These are phyloP conservation scores for Fusarium compactum DNA, from an alignment of 2,329 filamentous ascomycete species.

Conservation along the genomic window DNA sequence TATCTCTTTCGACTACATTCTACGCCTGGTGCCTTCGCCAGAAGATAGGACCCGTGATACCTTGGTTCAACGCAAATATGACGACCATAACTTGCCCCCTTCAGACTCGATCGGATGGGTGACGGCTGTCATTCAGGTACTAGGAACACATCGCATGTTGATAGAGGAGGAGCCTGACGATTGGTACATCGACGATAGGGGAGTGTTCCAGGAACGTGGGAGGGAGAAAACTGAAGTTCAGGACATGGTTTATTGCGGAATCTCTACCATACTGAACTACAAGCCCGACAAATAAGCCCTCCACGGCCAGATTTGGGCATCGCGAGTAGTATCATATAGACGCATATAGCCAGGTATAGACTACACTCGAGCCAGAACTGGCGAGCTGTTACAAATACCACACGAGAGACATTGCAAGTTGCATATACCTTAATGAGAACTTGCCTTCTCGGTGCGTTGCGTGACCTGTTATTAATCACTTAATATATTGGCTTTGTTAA, in stretches of 20 bases:
- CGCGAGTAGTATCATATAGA: neutral
- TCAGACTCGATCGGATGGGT: constrained; percentile 39
- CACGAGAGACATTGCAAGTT: neutral
- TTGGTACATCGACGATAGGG: constrained; percentile 43
- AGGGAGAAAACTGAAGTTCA: constrained; percentile 16
- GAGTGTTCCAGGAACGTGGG: constrained; percentile 37
- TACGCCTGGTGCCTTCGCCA: constrained; percentile 8
- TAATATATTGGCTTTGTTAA: neutral
- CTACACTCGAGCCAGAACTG: no score
- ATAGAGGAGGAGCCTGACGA: constrained; percentile 37
- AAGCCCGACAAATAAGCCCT: constrained; percentile 1
- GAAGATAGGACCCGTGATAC: neutral
- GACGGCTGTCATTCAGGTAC: constrained; percentile 27
- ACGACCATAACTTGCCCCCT: constrained; percentile 5
- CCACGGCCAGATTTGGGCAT: neutral
- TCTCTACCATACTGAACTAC: constrained; percentile 9
- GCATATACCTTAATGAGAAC: neutral
- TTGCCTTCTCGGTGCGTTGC: neutral
- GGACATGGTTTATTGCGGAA: constrained; percentile 25
- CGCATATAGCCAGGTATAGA: neutral
- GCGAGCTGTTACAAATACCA: neutral
- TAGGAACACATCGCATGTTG: constrained; percentile 28
- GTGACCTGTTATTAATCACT: neutral
- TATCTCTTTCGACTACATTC: constrained; percentile 7
- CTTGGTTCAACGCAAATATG: neutral